Conservation (phyloP, 257 asterid species). For the Lycium barbarum region DNA sequence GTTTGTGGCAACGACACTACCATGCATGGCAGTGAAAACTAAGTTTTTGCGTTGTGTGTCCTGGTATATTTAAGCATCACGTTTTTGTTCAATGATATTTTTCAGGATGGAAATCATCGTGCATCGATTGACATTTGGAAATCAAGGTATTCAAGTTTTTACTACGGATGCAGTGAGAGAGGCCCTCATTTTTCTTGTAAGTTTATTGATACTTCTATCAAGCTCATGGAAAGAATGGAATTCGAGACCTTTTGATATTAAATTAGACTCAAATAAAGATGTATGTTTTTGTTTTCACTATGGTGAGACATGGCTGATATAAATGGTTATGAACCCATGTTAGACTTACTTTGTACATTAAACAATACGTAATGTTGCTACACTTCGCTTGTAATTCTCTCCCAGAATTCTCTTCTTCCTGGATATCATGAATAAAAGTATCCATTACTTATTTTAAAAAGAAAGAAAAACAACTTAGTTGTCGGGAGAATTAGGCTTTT, state of each 20-base stretch:
- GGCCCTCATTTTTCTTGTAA: conserved; percentile 73
- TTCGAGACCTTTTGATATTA: not conserved
- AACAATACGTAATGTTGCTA: not conserved
- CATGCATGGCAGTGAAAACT: not conserved
- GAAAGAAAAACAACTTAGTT: not conserved
- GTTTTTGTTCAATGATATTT: conserved; percentile 1
- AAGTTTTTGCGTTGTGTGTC: not conserved
- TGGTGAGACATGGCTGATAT: not conserved
- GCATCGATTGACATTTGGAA: conserved; percentile 89
- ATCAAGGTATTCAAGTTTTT: conserved; percentile 72
- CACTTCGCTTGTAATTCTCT: not conserved
- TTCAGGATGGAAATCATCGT: conserved; percentile 70
- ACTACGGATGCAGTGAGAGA: conserved; percentile 90
- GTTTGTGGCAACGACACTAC: not conserved
- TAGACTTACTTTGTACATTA: not conserved
- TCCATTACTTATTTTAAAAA: not conserved
- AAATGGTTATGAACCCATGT: not conserved
- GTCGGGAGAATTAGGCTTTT: not conserved
- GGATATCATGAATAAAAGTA: not conserved
- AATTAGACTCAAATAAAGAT: not conserved
- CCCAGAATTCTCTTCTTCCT: conserved; percentile 19
- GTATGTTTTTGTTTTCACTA: not conserved
- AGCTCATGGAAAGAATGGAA: not conserved
- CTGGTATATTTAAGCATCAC: not conserved
- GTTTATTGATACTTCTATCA: conserved; percentile 37